Conservation (phyloP, 1,284 basidiomycete species). For the Sporisorium scitamineum region DNA sequence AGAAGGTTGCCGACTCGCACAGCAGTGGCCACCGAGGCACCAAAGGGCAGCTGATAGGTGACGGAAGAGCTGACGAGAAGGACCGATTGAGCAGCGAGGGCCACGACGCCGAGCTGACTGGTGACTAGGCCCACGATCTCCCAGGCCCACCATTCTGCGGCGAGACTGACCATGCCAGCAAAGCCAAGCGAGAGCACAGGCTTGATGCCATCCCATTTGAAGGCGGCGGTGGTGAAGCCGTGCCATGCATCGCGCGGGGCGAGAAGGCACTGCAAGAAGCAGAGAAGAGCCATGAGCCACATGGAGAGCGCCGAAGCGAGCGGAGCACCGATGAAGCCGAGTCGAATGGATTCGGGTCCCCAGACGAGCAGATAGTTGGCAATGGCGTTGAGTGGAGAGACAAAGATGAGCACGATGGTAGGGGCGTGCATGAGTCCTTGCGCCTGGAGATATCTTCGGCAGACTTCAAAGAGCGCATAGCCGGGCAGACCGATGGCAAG, state of each 20-base stretch:
- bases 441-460: slow-evolving; percentile 64
- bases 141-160: slow-evolving; percentile 93
- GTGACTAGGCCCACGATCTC: slow-evolving; percentile 74
- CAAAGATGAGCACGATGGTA: slow-evolving; percentile 83
- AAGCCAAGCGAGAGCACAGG: slow-evolving; percentile 58
- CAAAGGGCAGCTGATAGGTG: slow-evolving; percentile 86
- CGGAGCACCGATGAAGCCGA: slow-evolving; percentile 94
- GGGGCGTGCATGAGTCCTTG: slow-evolving; percentile 85
- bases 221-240: slow-evolving; percentile 75
- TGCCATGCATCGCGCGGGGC: slow-evolving; percentile 86
- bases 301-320: slow-evolving; percentile 88
- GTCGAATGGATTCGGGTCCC: slow-evolving; percentile 70
- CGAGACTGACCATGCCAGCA: slow-evolving; percentile 75
- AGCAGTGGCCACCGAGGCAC: slow-evolving; percentile 82
- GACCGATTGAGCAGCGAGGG: slow-evolving; percentile 77
- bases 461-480: slow-evolving; percentile 74
- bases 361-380: slow-evolving; percentile 83
- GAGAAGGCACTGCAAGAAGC: slow-evolving; percentile 69
- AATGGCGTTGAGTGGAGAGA: slow-evolving; percentile 86
- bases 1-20: slow-evolving; percentile 78
- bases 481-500: slow-evolving; percentile 86
- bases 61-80: slow-evolving; percentile 79
- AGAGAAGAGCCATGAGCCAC: slow-evolving; percentile 78
- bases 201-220: slow-evolving; percentile 51
- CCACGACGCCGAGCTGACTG: slow-evolving; percentile 69